phyloP scores from a whole-genome alignment of 306 rosid genomes.

The Leucaena leucocephala region DNA sequence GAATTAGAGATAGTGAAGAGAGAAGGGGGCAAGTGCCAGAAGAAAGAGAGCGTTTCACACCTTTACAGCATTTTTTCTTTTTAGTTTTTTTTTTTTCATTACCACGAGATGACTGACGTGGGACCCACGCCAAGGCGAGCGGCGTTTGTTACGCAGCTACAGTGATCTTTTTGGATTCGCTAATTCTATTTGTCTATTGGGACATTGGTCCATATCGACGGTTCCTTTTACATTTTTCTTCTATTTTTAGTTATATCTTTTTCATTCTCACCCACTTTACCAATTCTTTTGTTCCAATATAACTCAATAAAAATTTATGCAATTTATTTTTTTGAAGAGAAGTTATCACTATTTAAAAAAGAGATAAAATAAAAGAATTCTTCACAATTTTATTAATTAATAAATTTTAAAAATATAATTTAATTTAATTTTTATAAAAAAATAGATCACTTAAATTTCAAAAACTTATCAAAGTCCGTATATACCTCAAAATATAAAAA shows the following conservation, averaged over 20 bases:
- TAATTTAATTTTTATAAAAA: neutral
- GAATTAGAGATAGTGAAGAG: neutral
- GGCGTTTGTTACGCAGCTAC: neutral
- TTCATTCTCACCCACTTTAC: neutral
- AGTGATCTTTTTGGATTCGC: neutral
- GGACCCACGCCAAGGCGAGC: neutral
- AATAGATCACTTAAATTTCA: neutral
- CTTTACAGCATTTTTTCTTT: neutral
- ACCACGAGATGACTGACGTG: neutral
- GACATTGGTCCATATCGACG: constrained; percentile 16
- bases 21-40: neutral
- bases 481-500: too few species aligned
- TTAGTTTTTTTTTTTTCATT: neutral
- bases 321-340: too few species aligned
- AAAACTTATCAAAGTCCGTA: too few species aligned
- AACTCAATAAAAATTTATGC: too few species aligned
- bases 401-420: neutral
- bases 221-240: neutral
- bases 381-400: neutral
- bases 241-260: neutral
- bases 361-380: too few species aligned
- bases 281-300: neutral
- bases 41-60: neutral
- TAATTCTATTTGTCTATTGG: neutral
- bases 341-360: neutral